These are phyloP conservation scores for Talaromyces borbonicus DNA, from an alignment of 495 filamentous ascomycete species.

Conservation along the genomic window DNA sequence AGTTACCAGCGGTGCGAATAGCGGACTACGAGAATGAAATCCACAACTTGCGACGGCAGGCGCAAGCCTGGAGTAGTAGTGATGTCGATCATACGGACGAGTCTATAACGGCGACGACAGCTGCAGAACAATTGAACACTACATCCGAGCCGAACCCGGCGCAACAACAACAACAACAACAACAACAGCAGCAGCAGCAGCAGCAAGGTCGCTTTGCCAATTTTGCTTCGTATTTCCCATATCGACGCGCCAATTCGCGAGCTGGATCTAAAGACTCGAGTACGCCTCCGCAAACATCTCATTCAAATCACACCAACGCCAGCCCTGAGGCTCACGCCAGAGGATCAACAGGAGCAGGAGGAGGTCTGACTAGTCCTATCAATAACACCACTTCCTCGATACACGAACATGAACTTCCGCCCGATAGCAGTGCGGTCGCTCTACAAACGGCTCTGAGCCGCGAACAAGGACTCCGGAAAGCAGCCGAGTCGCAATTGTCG, in stretches of 20 bases:
- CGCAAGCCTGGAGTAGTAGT: constrained; percentile 17
- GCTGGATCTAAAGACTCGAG: constrained; percentile 5
- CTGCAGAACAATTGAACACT: too few relatives aligned
- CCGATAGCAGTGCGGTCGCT: constrained; percentile 34
- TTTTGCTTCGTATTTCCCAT: constrained; percentile 57
- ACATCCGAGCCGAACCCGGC: too few relatives aligned
- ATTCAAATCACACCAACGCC: constrained; percentile 15
- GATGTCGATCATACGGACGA: constrained; percentile 23
- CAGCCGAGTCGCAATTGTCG: constrained; percentile 63
- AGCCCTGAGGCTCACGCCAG: constrained; percentile 13
- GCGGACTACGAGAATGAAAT: constrained; percentile 95
- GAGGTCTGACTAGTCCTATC: constrained; percentile 11
- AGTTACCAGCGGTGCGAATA: constrained; percentile 55
- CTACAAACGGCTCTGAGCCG: constrained; percentile 58
- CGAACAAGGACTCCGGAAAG: constrained; percentile 60
- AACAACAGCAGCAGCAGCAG: constrained; percentile 16
- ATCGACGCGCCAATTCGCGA: constrained; percentile 40
- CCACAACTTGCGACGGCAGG: constrained; percentile 47
- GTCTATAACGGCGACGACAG: constrained; percentile 12
- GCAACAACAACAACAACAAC: too few relatives aligned
- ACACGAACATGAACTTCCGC: constrained; percentile 1
- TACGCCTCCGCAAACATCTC: constrained; percentile 16
- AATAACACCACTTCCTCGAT: constrained; percentile 11
- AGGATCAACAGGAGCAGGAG: neutral
- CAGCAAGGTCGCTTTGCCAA: constrained; percentile 37